Conservation (phyloP, 768 basidiomycete genomes). For the Phlebiopsis gigantea region DNA sequence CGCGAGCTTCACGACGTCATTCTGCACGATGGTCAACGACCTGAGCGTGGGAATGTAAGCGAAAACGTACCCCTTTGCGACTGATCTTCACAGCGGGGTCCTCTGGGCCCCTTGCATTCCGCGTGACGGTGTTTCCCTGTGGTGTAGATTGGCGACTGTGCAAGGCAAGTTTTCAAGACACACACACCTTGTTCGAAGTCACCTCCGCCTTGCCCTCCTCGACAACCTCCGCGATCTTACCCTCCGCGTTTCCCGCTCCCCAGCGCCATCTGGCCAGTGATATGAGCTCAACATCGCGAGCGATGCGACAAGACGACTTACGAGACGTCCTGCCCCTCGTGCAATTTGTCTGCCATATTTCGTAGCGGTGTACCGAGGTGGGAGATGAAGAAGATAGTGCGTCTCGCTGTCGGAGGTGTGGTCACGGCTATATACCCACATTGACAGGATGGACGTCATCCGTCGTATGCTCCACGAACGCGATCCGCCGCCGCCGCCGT, state of each 20-base stretch:
- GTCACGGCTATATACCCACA: background rate
- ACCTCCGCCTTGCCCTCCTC: slow-evolving; percentile 39
- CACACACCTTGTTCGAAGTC: slow-evolving; percentile 37
- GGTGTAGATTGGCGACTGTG: background rate
- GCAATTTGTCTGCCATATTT: slow-evolving; percentile 25
- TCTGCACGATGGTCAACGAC: slow-evolving; percentile 24
- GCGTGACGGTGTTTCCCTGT: slow-evolving; percentile 38
- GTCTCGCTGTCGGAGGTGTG: background rate
- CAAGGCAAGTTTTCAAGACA: background rate
- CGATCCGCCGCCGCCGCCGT: background rate
- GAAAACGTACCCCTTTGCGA: slow-evolving; percentile 37
- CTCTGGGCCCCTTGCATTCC: slow-evolving; percentile 35
- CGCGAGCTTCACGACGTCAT: slow-evolving; percentile 46
- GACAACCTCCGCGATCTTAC: slow-evolving; percentile 36
- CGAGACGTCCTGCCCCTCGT: slow-evolving; percentile 32
- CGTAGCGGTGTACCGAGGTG: background rate
- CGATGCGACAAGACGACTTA: slow-evolving; percentile 15
- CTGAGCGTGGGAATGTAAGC: no score
- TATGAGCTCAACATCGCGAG: background rate
- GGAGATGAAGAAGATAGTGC: background rate
- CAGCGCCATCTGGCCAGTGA: slow-evolving; percentile 29
- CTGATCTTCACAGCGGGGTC: slow-evolving; percentile 47
- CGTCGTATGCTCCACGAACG: background rate
- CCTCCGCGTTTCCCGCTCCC: slow-evolving; percentile 28
- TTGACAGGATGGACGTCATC: background rate